These are phyloP conservation scores for Pythium dissotocum DNA, from an alignment of 352 stramenopile species.

Conservation along the genomic window DNA sequence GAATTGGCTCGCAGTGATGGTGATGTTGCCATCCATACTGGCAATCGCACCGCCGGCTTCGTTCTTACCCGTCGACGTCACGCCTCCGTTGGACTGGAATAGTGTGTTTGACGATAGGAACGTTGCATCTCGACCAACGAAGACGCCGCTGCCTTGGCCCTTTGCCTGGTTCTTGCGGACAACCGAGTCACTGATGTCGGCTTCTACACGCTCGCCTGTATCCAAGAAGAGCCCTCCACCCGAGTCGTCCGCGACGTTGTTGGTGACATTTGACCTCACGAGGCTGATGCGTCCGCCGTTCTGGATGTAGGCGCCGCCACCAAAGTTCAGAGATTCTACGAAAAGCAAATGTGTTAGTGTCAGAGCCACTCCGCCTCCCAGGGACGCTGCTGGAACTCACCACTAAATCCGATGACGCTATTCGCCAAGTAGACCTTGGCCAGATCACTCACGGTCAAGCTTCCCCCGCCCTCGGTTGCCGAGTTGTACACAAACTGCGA, in stretches of 20 bases:
- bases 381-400: constrained; percentile 24
- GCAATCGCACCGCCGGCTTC: constrained; percentile 57
- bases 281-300: constrained; percentile 30
- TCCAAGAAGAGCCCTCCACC: constrained; percentile 60
- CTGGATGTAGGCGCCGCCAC: constrained; percentile 52
- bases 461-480: constrained; percentile 48
- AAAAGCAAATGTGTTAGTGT: background rate
- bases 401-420: constrained; percentile 36
- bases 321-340: constrained; percentile 48
- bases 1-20: constrained; percentile 35
- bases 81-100: constrained; percentile 42
- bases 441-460: constrained; percentile 38
- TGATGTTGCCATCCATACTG: constrained; percentile 38
- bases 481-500: constrained; percentile 41
- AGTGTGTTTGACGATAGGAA: constrained; percentile 25
- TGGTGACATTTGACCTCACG: constrained; percentile 29
- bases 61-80: constrained; percentile 53
- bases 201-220: constrained; percentile 43
- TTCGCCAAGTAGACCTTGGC: constrained; percentile 31
- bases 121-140: constrained; percentile 46
- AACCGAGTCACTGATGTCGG: constrained; percentile 28
- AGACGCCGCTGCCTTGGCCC: constrained; percentile 53
- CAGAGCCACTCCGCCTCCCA: background rate
- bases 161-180: constrained; percentile 45
- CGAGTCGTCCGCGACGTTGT: constrained; percentile 61